phyloP scores from a whole-genome alignment of 805 yeast species.

The Candida insectalens region DNA sequence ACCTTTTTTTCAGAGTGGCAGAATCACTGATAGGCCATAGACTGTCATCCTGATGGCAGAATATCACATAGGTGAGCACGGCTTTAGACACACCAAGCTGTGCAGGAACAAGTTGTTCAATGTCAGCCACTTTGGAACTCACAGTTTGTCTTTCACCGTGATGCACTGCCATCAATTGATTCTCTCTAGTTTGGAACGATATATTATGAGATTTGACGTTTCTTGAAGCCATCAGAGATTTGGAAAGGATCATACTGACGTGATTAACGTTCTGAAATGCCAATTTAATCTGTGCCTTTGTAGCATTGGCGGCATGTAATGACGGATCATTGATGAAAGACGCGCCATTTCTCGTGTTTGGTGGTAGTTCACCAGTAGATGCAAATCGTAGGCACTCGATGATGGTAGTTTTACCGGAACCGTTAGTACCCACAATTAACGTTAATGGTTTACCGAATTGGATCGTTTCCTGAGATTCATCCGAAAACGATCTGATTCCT shows the following conservation, averaged over 20 bases:
- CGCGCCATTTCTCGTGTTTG: constrained; percentile 93
- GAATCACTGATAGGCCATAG: constrained; percentile 97
- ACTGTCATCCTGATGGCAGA: constrained; percentile 96
- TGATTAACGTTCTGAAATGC: constrained; percentile 72
- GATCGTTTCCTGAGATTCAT: constrained; percentile 75
- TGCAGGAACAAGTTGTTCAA: constrained; percentile 73
- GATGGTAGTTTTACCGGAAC: constrained; percentile 93
- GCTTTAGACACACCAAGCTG: constrained; percentile 85
- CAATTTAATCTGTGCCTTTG: constrained; percentile 82
- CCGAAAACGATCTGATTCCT: constrained; percentile 87
- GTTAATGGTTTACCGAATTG: constrained; percentile 88
- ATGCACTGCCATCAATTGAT: constrained; percentile 63
- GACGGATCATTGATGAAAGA: constrained; percentile 84
- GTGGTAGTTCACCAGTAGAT: constrained; percentile 94
- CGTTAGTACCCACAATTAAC: constrained; percentile 89
- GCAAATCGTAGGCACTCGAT: constrained; percentile 91
- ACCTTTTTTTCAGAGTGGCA: constrained; percentile 74
- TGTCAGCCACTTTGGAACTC: constrained; percentile 73
- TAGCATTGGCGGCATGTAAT: constrained; percentile 62
- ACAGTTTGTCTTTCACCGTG: constrained; percentile 64
- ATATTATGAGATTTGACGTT: constrained; percentile 39
- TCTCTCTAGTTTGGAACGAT: constrained; percentile 86
- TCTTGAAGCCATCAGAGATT: constrained; percentile 67
- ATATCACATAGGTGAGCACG: constrained; percentile 81
- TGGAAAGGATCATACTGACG: constrained; percentile 72